A percentile compares a stretch with the other conserved stretches of the same genome.
Conservation (phyloP, 2,329 filamentous ascomycete genomes). For the Coniochaeta sp. region DNA sequence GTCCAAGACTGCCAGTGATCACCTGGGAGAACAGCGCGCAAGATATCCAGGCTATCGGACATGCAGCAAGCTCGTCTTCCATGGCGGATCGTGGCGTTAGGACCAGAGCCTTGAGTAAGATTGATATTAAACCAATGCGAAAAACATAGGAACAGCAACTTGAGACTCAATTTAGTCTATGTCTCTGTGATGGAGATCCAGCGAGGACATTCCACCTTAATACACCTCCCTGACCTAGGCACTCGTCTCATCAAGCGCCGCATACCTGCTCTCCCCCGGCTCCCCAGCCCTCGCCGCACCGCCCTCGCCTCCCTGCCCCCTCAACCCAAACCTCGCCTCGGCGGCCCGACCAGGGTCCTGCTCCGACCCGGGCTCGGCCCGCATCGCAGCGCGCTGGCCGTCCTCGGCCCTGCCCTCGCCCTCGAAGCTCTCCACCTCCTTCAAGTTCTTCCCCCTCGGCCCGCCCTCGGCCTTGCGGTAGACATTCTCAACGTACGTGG, state of each 20-base stretch:
- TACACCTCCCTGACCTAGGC: not conserved
- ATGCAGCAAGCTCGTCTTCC: no score
- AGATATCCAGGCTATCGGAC: no score
- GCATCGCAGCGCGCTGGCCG: slow-evolving; percentile 11
- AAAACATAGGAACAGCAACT: no score
- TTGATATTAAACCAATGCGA: no score
- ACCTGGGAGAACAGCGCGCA: no score
- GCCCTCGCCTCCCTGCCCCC: not conserved
- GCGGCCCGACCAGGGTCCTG: slow-evolving; percentile 14
- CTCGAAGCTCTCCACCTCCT: slow-evolving; percentile 14
- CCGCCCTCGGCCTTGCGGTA: slow-evolving; percentile 5
- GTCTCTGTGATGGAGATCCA: not conserved
- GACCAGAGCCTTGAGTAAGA: no score
- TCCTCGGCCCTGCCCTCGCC: slow-evolving; percentile 8
- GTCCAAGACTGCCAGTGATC: no score
- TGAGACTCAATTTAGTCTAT: no score
- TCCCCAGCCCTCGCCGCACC: no score
- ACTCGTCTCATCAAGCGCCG: not conserved
- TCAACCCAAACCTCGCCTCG: slow-evolving; percentile 1
- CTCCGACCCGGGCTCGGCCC: slow-evolving; percentile 18
- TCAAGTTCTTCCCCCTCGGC: slow-evolving; percentile 19
- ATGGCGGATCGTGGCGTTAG: no score
- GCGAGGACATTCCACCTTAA: no score
- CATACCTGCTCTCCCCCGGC: not conserved
- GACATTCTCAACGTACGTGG: slow-evolving; percentile 13